Percentiles rank a stretch among this genome's conserved stretches.
These are phyloP conservation scores for Quercus tomentella DNA, from an alignment of 331 rosid genomes.

Conservation along the genomic window DNA sequence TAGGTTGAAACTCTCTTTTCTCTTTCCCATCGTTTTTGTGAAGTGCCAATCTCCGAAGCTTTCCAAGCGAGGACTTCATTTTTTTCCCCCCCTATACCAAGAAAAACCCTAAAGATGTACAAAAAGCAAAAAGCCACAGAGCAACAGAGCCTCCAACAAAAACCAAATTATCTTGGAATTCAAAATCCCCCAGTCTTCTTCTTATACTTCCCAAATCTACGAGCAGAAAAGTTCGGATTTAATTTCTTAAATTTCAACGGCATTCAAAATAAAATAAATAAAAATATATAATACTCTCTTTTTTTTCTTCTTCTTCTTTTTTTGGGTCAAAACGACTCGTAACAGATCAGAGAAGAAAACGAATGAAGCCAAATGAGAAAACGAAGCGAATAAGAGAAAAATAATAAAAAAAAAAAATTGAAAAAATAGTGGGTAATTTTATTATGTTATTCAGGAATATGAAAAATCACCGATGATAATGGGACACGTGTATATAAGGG, in stretches of 20 bases:
- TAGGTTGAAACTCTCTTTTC: constrained; percentile 49
- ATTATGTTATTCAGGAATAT: background rate
- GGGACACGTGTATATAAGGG: background rate
- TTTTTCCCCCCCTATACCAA: background rate
- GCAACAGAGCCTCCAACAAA: background rate
- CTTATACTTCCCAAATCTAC: constrained; percentile 17
- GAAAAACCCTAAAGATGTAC: constrained; percentile 36
- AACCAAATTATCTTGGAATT: constrained; percentile 18
- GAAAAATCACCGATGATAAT: background rate
- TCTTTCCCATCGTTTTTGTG: constrained; percentile 54
- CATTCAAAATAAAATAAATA: constrained; percentile 22
- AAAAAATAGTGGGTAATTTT: no score
- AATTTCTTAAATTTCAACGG: constrained; percentile 15
- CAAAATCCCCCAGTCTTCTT: background rate
- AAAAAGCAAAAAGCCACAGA: background rate
- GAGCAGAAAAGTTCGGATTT: constrained; percentile 12
- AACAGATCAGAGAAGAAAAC: constrained; percentile 19
- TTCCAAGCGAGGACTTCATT: constrained; percentile 78
- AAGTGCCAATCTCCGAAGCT: constrained; percentile 61
- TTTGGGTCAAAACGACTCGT: constrained; percentile 40
- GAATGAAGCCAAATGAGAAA: constrained; percentile 1
- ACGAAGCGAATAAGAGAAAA: background rate
- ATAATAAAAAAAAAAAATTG: rapidly evolving
- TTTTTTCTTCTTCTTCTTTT: no score
- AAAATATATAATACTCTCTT: background rate